phyloP scores from a whole-genome alignment of 2,329 filamentous ascomycete species.

The Zymoseptoria crescenta region DNA sequence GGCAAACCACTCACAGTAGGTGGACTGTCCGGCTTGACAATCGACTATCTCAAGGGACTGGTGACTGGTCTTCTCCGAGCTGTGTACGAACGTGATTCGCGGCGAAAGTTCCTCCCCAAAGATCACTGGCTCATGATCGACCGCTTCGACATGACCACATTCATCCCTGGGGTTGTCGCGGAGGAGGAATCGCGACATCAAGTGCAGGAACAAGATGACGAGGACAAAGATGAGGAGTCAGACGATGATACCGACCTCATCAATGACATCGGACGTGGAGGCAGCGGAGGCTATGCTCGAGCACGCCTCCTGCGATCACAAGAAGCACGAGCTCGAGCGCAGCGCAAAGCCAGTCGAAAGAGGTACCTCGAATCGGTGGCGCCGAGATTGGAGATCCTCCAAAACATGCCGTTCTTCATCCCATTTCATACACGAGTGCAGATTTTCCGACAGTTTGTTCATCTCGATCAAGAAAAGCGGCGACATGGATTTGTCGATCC shows the following conservation, averaged over 20 bases:
- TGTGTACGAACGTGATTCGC: constrained; percentile 87
- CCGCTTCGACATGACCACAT: constrained; percentile 74
- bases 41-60: constrained; percentile 70
- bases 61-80: constrained; percentile 75
- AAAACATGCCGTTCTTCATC: constrained; percentile 95
- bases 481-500: constrained; percentile 62
- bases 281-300: constrained; percentile 25
- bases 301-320: constrained; percentile 20
- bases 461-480: constrained; percentile 65
- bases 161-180: constrained; percentile 74
- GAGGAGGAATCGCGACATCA: constrained; percentile 75
- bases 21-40: constrained; percentile 62
- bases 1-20: constrained; percentile 42
- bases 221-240: constrained; percentile 45
- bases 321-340: constrained; percentile 56
- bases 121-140: constrained; percentile 93
- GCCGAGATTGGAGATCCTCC: constrained; percentile 79
- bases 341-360: constrained; percentile 59
- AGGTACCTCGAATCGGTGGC: constrained; percentile 71
- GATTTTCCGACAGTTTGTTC: constrained; percentile 90
- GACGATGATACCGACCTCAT: constrained; percentile 33
- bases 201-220: constrained; percentile 56
- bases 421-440: constrained; percentile 86
- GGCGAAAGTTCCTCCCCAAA: constrained; percentile 72
- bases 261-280: not conserved